Conservation (phyloP, 1,284 basidiomycete species). For the Neonothopanus nambi region DNA sequence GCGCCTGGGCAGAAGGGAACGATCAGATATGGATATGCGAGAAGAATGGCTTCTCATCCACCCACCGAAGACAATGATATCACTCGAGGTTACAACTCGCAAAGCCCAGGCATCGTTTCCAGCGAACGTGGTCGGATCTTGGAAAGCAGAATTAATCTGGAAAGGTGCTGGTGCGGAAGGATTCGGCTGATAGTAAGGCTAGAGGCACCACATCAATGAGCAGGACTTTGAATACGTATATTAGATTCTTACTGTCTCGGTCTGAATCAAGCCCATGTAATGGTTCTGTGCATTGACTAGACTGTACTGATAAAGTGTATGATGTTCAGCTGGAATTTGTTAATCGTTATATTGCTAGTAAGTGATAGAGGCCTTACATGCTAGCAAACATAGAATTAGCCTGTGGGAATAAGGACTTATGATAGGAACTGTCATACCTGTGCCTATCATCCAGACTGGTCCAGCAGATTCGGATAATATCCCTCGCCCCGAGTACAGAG, state of each 20-base stretch:
- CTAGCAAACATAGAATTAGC: slow-evolving; percentile 8
- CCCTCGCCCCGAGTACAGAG: slow-evolving; percentile 58
- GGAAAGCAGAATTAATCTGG: slow-evolving; percentile 36
- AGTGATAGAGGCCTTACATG: slow-evolving; percentile 18
- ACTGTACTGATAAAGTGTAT: slow-evolving; percentile 55
- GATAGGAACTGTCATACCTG: slow-evolving; percentile 35
- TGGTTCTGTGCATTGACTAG: slow-evolving; percentile 53
- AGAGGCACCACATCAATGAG: not conserved
- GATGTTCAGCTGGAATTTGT: slow-evolving; percentile 44
- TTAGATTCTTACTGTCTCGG: slow-evolving; percentile 43
- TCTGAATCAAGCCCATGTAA: slow-evolving; percentile 59
- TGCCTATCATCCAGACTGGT: slow-evolving; percentile 63
- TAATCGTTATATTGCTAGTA: too few relatives aligned
- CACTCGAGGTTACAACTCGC: slow-evolving; percentile 42
- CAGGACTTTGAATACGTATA: not conserved
- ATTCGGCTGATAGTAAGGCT: slow-evolving; percentile 53
- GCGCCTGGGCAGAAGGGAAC: slow-evolving; percentile 39
- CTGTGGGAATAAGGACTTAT: not conserved
- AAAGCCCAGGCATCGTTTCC: slow-evolving; percentile 45
- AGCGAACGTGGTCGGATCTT: slow-evolving; percentile 43
- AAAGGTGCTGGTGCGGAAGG: slow-evolving; percentile 49
- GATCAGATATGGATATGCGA: too few relatives aligned
- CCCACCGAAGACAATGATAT: slow-evolving; percentile 54
- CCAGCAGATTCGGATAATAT: slow-evolving; percentile 60
- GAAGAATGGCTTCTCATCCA: not conserved